Percentiles rank a stretch among this genome's conserved stretches.
These are phyloP conservation scores for Gymnopus androsaceus DNA, from an alignment of 1,284 basidiomycete species.

Conservation along the genomic window DNA sequence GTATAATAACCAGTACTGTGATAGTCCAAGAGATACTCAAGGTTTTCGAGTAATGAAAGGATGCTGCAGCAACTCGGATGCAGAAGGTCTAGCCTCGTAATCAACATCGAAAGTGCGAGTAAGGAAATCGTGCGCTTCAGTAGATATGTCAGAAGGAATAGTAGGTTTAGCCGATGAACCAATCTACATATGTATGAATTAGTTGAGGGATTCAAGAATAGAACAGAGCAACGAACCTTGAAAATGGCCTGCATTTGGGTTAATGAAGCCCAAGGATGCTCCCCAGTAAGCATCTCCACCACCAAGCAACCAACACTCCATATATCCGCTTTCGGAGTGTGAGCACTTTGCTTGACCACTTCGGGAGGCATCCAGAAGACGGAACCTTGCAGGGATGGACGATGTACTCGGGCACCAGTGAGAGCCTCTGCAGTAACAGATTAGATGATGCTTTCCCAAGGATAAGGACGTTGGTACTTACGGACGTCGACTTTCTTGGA, in stretches of 20 bases:
- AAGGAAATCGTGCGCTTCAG: conserved; percentile 85
- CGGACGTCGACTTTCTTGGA: conserved; percentile 97
- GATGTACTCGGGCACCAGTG: conserved; percentile 76
- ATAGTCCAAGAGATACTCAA: conserved; percentile 1
- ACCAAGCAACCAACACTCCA: conserved; percentile 98
- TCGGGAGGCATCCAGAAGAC: conserved; percentile 99
- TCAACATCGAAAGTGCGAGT: conserved; percentile 84
- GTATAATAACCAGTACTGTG: conserved; percentile 7
- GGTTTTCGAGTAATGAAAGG: conserved; percentile 57
- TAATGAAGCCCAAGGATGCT: conserved; percentile 95
- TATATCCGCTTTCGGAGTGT: conserved; percentile 95
- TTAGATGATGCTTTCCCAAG: background rate
- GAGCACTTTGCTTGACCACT: conserved; percentile 93
- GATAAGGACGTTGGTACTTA: conserved; percentile 45
- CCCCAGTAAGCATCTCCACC: conserved; percentile 97
- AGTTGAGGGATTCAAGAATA: conserved; percentile 2
- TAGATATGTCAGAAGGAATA: conserved; percentile 86
- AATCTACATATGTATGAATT: conserved; percentile 55
- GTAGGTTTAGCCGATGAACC: conserved; percentile 83
- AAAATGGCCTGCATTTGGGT: conserved; percentile 99
- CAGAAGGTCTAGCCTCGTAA: conserved; percentile 80
- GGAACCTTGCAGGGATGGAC: conserved; percentile 93
- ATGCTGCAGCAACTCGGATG: conserved; percentile 75
- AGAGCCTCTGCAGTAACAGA: conserved; percentile 59
- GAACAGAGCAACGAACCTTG: conserved; percentile 56